Base-by-base conservation (phyloP, 2,329 filamentous ascomycete species). In the Penicillium sp. region DNA sequence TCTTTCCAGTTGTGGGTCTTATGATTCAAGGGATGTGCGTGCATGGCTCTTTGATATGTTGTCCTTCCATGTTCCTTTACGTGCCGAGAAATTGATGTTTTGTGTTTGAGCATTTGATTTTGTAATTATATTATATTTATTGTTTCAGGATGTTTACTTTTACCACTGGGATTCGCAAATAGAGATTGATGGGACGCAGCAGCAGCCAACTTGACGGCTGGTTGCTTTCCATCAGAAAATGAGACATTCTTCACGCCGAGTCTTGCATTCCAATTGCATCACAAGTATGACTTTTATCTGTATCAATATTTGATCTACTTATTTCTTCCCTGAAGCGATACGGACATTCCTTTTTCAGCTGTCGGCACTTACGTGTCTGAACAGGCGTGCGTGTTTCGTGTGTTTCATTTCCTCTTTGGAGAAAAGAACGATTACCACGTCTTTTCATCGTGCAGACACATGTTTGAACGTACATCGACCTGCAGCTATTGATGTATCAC, bases 241-340 rank as follows among this genome's bases (percentile, higher is more conserved):
- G 46, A 43, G 16, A 49, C 38, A 47, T 57, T 52, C 42, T 51
- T 53, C 43, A 28, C 50, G 42, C 38, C 43, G 38, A 47, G 20
- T 48, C 42, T 38, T 47, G 43, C 59, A 61, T 61, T 61, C 59
- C 59, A 57, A 56, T 53, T 52, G 40, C 59, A 52, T 59, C 59
- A 59, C 26, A n/a, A 33, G 4, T 40, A 40, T n/a, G 5, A 38
- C 33, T 5, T 16, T 11, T 38, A 6, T 11, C 28, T 30, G 7
- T 30, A 30, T 30, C n/a, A 7, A 3, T 14, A 26, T n/a, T 61
- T 47, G 21, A 38, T 42, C 57, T 50, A 43, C 48, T 26, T 51
- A 9, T 8, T 52, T 3, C 20, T 28, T 38, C 14, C 21, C 40
- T 52, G 40, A 30, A 26, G n/a, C 50, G 50, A 28, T 11, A 42